These are phyloP conservation scores for Hymenoscyphus infarciens DNA, from an alignment of 2,329 filamentous ascomycete genomes.

Conservation along the genomic window DNA sequence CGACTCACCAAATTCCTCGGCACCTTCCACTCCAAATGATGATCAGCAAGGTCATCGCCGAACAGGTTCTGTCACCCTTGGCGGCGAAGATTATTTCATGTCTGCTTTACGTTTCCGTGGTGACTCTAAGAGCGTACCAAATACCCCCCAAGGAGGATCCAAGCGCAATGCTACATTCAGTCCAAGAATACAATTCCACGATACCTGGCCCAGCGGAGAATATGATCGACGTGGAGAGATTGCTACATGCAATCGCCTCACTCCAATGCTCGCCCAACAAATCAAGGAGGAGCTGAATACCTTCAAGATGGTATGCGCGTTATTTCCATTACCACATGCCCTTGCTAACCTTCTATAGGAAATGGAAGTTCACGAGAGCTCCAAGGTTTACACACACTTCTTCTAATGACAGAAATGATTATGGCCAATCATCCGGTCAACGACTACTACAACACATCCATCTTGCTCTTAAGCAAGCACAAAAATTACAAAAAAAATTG, in stretches of 20 bases:
- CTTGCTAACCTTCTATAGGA: conserved; percentile 61
- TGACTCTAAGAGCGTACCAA: conserved; percentile 76
- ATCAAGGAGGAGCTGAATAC: conserved; percentile 99
- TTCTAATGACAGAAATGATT: conserved; percentile 64
- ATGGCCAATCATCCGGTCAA: conserved; percentile 26
- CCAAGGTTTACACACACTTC: conserved; percentile 99
- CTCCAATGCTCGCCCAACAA: conserved; percentile 94
- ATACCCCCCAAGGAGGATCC: conserved; percentile 63
- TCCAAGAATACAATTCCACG: conserved; percentile 88
- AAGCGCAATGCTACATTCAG: conserved; percentile 75
- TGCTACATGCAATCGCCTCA: conserved; percentile 95
- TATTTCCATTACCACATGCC: conserved; percentile 9
- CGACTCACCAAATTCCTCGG: conserved; percentile 80
- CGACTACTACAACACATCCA: conserved; percentile 24
- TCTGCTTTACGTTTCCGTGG: conserved; percentile 68
- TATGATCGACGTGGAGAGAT: conserved; percentile 96
- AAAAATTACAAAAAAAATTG: conserved; percentile 21
- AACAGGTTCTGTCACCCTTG: conserved; percentile 68
- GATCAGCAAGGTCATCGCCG: conserved; percentile 66
- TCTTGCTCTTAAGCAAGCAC: conserved; percentile 4
- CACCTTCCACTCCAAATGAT: conserved; percentile 83
- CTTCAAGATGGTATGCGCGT: conserved; percentile 86
- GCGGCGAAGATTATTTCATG: conserved; percentile 82
- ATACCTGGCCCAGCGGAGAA: conserved; percentile 93
- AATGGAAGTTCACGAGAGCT: conserved; percentile 99